Conservation (phyloP, 768 basidiomycete species). For the Pleurotus cornucopiae region DNA sequence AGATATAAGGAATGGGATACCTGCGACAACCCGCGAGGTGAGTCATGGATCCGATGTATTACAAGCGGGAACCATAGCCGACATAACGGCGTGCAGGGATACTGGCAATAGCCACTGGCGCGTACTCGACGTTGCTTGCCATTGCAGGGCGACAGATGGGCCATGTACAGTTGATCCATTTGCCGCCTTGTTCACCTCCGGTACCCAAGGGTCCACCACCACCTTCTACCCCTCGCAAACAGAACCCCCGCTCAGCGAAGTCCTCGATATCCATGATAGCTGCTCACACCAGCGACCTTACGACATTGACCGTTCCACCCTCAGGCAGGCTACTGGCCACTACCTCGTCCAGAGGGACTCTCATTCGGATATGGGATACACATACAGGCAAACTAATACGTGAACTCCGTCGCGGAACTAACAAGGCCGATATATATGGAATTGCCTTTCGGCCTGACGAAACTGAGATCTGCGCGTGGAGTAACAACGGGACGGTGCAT, state of each 20-base stretch:
- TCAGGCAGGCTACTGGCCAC: conserved; percentile 82
- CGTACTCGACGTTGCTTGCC: conserved; percentile 76
- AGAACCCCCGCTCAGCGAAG: conserved; percentile 53
- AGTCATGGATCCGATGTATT: conserved; percentile 18
- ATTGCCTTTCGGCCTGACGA: conserved; percentile 87
- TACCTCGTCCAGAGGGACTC: conserved; percentile 77
- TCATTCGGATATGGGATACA: conserved; percentile 86
- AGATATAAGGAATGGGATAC: conserved; percentile 82
- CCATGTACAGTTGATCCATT: conserved; percentile 82
- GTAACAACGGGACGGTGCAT: conserved; percentile 94
- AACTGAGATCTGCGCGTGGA: conserved; percentile 85
- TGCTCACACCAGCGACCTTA: conserved; percentile 78
- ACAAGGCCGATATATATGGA: conserved; percentile 89
- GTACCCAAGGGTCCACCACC: conserved; percentile 52
- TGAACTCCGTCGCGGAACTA: conserved; percentile 82
- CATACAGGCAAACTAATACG: conserved; percentile 65
- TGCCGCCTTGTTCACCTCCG: conserved; percentile 74
- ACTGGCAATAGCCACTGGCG: conserved; percentile 73
- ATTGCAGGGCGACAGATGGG: conserved; percentile 85
- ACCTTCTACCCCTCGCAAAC: conserved; percentile 46
- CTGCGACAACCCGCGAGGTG: conserved; percentile 80
- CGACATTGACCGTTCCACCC: conserved; percentile 70
- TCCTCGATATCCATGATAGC: conserved; percentile 77
- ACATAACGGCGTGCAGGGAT: conserved; percentile 42
- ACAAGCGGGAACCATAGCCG: no score